Evolutionary conservation across 2,329 filamentous ascomycete species (phyloP).

Genomic region (Eutypa lata): DNA sequence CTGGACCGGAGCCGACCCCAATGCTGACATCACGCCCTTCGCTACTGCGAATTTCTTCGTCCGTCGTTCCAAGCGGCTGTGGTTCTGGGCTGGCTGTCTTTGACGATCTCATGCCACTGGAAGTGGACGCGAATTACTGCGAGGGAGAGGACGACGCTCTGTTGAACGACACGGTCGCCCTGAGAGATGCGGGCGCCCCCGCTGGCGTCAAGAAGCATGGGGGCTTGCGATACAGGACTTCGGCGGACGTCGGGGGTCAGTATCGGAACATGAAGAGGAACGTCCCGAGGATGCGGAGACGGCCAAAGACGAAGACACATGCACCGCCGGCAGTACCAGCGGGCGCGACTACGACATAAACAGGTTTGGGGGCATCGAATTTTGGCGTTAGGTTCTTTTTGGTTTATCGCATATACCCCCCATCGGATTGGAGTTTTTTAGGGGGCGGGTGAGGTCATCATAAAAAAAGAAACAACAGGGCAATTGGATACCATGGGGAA

Average conservation of each 20-base stretch:
- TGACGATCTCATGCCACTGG: slow-evolving; percentile 15
- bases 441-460: too few relatives aligned
- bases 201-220: slow-evolving; percentile 21
- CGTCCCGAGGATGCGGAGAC: slow-evolving; percentile 25
- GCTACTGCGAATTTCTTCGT: not conserved
- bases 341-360: slow-evolving; percentile 3
- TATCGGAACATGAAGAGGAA: slow-evolving; percentile 27
- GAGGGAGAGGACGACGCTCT: slow-evolving; percentile 14
- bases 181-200: slow-evolving; percentile 20
- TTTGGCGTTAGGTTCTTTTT: slow-evolving; percentile 3
- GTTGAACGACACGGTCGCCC: slow-evolving; percentile 10
- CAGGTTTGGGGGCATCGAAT: not conserved
- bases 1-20: slow-evolving; percentile 16
- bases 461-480: too few relatives aligned
- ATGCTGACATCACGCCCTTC: slow-evolving; percentile 4
- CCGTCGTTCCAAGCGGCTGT: slow-evolving; percentile 8
- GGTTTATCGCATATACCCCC: slow-evolving; percentile 23
- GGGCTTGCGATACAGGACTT: slow-evolving; percentile 22
- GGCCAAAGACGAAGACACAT: slow-evolving; percentile 12
- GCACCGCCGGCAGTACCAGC: slow-evolving; percentile 5
- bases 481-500: slow-evolving; percentile 4
- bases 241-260: slow-evolving; percentile 21
- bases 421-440: slow-evolving; percentile 6
- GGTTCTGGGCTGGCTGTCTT: not conserved
- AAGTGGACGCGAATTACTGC: slow-evolving; percentile 16